Evolutionary conservation across 148 eudicot genomes (phyloP).

Genomic region (Heliosperma pusillum): DNA sequence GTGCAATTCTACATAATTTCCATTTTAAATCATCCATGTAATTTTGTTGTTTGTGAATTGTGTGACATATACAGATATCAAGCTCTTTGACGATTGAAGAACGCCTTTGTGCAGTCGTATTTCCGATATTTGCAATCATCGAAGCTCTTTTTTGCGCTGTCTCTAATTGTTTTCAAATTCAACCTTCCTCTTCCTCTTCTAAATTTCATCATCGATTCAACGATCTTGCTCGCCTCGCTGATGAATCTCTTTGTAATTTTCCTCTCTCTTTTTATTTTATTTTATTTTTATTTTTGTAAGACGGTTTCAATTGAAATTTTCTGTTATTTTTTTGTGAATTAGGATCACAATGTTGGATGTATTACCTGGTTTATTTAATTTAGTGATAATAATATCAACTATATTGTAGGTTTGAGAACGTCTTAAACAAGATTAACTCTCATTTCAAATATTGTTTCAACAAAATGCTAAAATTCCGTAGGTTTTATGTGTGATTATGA

Average conservation of each 20-base stretch:
- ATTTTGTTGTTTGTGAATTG: neutral
- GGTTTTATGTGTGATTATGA: too few relatives aligned
- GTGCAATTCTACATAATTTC: neutral
- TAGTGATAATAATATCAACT: too few relatives aligned
- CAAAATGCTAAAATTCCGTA: too few relatives aligned
- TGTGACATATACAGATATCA: conserved; percentile 34
- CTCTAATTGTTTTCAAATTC: conserved; percentile 36
- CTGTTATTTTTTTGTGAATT: too few relatives aligned
- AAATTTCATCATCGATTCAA: conserved; percentile 6
- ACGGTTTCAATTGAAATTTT: too few relatives aligned
- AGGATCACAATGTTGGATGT: too few relatives aligned
- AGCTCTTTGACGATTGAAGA: conserved; percentile 45
- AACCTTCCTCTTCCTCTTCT: neutral
- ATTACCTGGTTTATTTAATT: too few relatives aligned
- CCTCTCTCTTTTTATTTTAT: neutral
- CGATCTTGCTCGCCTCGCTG: conserved; percentile 41
- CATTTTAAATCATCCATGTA: neutral
- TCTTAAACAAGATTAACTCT: too few relatives aligned
- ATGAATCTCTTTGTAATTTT: conserved; percentile 47
- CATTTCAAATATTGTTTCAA: too few relatives aligned
- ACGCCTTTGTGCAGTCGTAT: conserved; percentile 37
- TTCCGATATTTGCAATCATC: conserved; percentile 43
- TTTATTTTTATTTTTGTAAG: too few relatives aligned
- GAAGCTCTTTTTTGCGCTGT: conserved; percentile 40
- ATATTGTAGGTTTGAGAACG: too few relatives aligned